Conservation (phyloP, 2,329 filamentous ascomycete genomes). For the Mariannaea sp. region DNA sequence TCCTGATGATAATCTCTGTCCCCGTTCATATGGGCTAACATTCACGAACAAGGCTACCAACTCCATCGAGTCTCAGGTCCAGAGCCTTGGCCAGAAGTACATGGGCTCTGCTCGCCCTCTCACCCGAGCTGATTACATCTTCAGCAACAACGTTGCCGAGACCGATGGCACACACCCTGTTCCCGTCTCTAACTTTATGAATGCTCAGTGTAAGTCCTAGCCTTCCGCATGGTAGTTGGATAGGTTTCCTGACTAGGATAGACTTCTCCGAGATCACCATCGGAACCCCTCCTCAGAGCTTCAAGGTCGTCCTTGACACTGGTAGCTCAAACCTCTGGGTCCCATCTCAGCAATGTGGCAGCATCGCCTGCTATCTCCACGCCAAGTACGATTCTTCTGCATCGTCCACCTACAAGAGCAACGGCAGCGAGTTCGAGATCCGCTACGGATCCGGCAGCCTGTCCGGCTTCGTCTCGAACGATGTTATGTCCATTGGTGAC, state of each 20-base stretch:
- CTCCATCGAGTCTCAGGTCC: slow-evolving; percentile 80
- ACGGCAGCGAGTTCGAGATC: slow-evolving; percentile 91
- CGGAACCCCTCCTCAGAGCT: slow-evolving; percentile 88
- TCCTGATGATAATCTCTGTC: slow-evolving; percentile 5
- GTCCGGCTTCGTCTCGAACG: slow-evolving; percentile 91
- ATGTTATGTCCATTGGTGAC: slow-evolving; percentile 86
- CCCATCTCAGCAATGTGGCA: slow-evolving; percentile 84
- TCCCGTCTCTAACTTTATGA: slow-evolving; percentile 95
- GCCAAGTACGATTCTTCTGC: slow-evolving; percentile 90
- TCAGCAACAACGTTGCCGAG: slow-evolving; percentile 73
- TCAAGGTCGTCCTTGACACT: slow-evolving; percentile 98
- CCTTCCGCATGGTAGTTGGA: background rate
- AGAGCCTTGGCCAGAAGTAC: slow-evolving; percentile 92
- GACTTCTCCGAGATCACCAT: slow-evolving; percentile 97
- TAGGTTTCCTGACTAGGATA: slow-evolving; percentile 46
- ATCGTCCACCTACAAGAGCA: slow-evolving; percentile 91
- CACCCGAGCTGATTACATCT: slow-evolving; percentile 74
- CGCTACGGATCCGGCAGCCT: slow-evolving; percentile 93
- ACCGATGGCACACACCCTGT: slow-evolving; percentile 75
- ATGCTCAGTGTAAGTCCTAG: slow-evolving; percentile 88
- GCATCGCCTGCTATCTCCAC: slow-evolving; percentile 98
- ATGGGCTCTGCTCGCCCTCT: slow-evolving; percentile 73
- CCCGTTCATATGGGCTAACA: slow-evolving; percentile 20
- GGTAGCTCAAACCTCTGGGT: slow-evolving; percentile 99
- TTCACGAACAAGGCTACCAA: slow-evolving; percentile 66